A percentile compares a stretch with the other conserved stretches of the same genome.
These are phyloP conservation scores for Diaporthe sp. DNA, from an alignment of 2,329 filamentous ascomycete genomes.

Conservation along the genomic window DNA sequence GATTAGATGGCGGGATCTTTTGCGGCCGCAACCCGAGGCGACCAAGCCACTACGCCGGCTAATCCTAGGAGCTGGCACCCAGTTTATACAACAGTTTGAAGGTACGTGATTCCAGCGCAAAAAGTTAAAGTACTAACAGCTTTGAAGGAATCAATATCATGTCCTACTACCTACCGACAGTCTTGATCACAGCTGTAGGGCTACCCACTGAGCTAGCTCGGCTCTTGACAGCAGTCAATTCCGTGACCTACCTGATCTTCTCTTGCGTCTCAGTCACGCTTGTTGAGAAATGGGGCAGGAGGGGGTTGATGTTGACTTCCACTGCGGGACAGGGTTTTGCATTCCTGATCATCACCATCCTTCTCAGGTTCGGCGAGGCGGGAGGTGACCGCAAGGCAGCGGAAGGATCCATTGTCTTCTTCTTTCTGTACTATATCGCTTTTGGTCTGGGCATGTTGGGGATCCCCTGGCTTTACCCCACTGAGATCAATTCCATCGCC, in stretches of 20 bases:
- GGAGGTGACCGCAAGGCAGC: too few species aligned
- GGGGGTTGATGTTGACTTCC: slow-evolving; percentile 63
- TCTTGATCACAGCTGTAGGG: slow-evolving; percentile 66
- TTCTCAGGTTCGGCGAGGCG: too few species aligned
- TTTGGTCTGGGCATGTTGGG: slow-evolving; percentile 52
- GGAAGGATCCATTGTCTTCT: too few species aligned
- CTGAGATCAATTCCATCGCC: slow-evolving; percentile 57
- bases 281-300: slow-evolving; percentile 60
- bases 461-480: slow-evolving; percentile 58
- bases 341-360: too few species aligned
- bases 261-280: slow-evolving; percentile 47
- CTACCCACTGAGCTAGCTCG: slow-evolving; percentile 63
- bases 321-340: too few species aligned
- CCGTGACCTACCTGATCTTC: slow-evolving; percentile 50
- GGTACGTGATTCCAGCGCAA: too few species aligned
- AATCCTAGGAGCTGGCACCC: too few species aligned
- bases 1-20: too few species aligned
- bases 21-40: too few species aligned
- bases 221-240: slow-evolving; percentile 64
- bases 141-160: slow-evolving; percentile 48
- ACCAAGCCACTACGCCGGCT: too few species aligned
- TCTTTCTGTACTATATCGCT: slow-evolving; percentile 44
- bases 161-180: slow-evolving; percentile 59
- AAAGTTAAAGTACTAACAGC: too few species aligned
- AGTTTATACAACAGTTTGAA: too few species aligned